A percentile compares a stretch with the other conserved stretches of the same genome.
Evolutionary conservation across 148 eudicot species (phyloP).

Genomic region (Cornus controversa): DNA sequence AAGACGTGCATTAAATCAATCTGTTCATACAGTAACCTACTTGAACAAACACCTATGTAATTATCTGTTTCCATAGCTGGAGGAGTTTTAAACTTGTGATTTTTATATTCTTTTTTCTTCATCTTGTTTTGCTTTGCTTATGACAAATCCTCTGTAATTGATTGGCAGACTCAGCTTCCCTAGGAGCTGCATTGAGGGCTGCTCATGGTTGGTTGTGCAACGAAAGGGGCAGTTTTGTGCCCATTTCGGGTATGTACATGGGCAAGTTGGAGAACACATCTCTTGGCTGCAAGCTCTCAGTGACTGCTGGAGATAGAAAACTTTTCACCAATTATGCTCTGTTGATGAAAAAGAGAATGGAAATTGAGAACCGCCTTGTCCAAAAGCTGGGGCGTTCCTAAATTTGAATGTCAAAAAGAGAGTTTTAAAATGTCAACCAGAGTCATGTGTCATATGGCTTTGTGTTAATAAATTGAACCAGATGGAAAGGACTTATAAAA

Average conservation of each 20-base stretch:
- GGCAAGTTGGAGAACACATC: constrained; percentile 70
- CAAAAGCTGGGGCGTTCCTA: constrained; percentile 58
- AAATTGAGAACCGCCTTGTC: constrained; percentile 72
- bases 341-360: constrained; percentile 73
- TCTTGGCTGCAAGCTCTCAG: constrained; percentile 58
- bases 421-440: background rate
- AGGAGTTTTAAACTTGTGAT: no score
- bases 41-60: no score
- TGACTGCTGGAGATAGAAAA: constrained; percentile 60
- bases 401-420: background rate
- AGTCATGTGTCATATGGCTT: background rate
- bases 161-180: constrained; percentile 75
- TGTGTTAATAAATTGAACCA: background rate
- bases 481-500: background rate
- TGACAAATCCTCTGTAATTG: background rate
- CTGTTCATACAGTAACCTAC: no score
- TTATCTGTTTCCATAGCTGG: no score
- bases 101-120: background rate
- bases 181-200: constrained; percentile 88
- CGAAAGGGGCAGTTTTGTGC: constrained; percentile 67
- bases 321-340: constrained; percentile 60
- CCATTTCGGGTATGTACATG: constrained; percentile 55
- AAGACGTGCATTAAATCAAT: no score
- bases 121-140: background rate
- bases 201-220: constrained; percentile 97